Conservation (phyloP, 257 asterid genomes). For the Capsicum pubescens region DNA sequence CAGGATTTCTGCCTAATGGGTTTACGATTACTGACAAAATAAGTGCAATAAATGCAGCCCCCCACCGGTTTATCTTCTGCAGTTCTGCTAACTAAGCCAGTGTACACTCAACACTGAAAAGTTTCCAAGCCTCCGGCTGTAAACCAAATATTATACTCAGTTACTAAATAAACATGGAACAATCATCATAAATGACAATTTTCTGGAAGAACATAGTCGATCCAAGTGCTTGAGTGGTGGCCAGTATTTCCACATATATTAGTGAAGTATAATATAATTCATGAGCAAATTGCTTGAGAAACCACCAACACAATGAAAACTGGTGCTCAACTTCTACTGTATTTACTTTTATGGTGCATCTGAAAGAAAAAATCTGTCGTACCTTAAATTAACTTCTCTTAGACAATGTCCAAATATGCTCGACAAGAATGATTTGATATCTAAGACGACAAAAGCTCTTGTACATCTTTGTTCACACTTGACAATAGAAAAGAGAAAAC, state of each 20-base stretch:
- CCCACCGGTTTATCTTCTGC: too few relatives aligned
- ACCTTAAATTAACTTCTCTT: background rate
- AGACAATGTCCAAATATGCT: background rate
- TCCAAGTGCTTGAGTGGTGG: too few relatives aligned
- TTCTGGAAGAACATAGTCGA: too few relatives aligned
- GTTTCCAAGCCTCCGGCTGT: too few relatives aligned
- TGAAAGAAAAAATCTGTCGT: background rate
- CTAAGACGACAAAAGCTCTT: conserved; percentile 20
- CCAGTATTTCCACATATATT: too few relatives aligned
- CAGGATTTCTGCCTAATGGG: background rate
- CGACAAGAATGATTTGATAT: conserved; percentile 23
- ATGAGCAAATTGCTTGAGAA: background rate
- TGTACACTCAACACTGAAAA: background rate
- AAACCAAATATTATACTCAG: too few relatives aligned
- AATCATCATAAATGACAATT: too few relatives aligned
- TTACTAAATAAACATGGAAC: too few relatives aligned
- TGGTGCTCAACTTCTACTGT: background rate
- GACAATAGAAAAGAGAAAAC: conserved; percentile 22
- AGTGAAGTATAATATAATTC: background rate
- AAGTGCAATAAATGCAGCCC: too few relatives aligned
- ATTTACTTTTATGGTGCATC: background rate
- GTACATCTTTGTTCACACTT: conserved; percentile 12
- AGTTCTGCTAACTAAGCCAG: too few relatives aligned
- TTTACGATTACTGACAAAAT: too few relatives aligned
- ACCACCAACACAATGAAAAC: background rate